Base-by-base conservation (phyloP, 306 rosid genomes). In the Rosa persica region DNA sequence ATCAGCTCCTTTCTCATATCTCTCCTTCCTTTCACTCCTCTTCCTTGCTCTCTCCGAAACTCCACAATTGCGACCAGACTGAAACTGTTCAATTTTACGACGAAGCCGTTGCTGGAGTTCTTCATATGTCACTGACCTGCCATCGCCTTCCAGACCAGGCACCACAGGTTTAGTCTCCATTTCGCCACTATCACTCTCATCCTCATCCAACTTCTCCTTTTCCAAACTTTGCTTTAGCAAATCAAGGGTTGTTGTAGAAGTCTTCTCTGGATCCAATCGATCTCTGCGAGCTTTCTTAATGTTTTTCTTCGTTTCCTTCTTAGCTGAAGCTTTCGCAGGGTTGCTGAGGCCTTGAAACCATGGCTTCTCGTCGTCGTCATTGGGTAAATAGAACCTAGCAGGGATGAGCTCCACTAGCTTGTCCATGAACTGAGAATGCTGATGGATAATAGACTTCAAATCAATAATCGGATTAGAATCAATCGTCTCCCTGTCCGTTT, bases 261-360 rank as follows among this genome's bases (percentile, higher is more conserved):
- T 80, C 81, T 89, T 92, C 2, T 90, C 91, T 0, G 97, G 98
- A 67, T 92, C 91, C 73, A 94, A 81, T 12, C 96, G 89, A 10
- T 90, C 82, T 73, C 88, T 81, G 67, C 94, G 85, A 54, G 93
- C 88, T 75, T 87, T 82, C 85, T 90, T 94, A 49, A 94, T 88
- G 78, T 94, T 94, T 49, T 88, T 87, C 90, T 83, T 89, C 0
- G 92, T 83, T 81, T 85, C 88, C 88, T 87, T 90, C 93, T 89
- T 93, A 16, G 87, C 89, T n/a, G 76, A 68, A 22, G 83, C 93
- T 74, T 84, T 90, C 39, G 82, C 70, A 11, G 84, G 80, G 87
- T 92, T 90, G 83, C 88, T 90, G 16, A 90, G 91, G 79, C 97
- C 98, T 82, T 90, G 93, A 86, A 90, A 89, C 97, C 97, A 94